A percentile compares a stretch with the other conserved stretches of the same genome.
phyloP scores from a whole-genome alignment of 192 early-diverging fungal species.

The Umbelopsis vinacea region DNA sequence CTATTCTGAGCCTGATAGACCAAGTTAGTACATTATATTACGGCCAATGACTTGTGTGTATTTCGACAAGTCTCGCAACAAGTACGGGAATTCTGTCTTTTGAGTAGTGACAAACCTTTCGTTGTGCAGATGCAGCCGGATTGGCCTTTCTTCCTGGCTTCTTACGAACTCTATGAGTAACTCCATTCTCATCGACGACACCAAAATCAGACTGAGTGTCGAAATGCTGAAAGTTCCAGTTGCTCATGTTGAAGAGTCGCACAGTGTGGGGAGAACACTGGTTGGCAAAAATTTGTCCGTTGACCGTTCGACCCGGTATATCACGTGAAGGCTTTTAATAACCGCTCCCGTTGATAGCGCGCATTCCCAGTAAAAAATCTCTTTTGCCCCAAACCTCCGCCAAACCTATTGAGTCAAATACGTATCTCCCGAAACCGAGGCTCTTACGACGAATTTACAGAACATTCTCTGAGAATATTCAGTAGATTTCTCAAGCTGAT shows the following conservation, averaged over 20 bases:
- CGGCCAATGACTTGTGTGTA: too few relatives aligned
- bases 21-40: background rate
- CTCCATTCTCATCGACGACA: slow-evolving; percentile 33
- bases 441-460: too few relatives aligned
- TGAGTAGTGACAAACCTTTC: slow-evolving; percentile 13
- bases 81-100: background rate
- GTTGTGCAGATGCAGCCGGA: slow-evolving; percentile 33
- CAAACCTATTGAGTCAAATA: too few relatives aligned
- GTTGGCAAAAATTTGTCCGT: background rate
- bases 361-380: too few relatives aligned
- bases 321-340: background rate
- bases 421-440: too few relatives aligned
- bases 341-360: too few relatives aligned
- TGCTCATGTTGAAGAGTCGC: background rate
- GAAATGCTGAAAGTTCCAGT: slow-evolving; percentile 37
- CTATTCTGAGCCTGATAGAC: slow-evolving; percentile 31
- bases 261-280: background rate
- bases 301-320: too few relatives aligned
- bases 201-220: slow-evolving; percentile 37
- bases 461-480: too few relatives aligned
- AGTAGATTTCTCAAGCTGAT: too few relatives aligned
- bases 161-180: slow-evolving; percentile 32
- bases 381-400: too few relatives aligned
- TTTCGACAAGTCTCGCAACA: too few relatives aligned
- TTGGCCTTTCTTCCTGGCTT: slow-evolving; percentile 39